Evolutionary conservation across 306 rosid genomes (phyloP).

Genomic region (Vachellia collinsii): DNA sequence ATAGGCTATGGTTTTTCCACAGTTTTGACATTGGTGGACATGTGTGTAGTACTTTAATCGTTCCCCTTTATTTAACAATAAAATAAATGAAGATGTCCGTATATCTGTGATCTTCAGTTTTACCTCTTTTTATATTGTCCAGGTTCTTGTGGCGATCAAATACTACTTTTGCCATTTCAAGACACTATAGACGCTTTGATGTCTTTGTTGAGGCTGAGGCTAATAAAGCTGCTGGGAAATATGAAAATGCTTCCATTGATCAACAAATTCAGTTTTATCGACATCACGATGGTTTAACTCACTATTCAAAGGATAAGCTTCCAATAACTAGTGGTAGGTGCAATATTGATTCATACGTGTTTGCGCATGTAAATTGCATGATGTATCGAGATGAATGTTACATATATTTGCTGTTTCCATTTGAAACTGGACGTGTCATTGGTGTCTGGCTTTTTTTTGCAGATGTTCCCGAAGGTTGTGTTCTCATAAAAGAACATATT

Average conservation of each 20-base stretch:
- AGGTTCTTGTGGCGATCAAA: constrained; percentile 97
- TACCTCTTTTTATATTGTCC: constrained; percentile 34
- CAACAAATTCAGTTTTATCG: constrained; percentile 79
- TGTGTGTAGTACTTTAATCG: constrained; percentile 4
- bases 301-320: constrained; percentile 78
- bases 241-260: constrained; percentile 81
- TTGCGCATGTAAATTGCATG: constrained; percentile 33
- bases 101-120: constrained; percentile 22
- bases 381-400: constrained; percentile 19
- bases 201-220: constrained; percentile 98
- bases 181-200: constrained; percentile 91
- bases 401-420: constrained; percentile 23
- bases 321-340: constrained; percentile 93
- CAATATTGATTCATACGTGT: constrained; percentile 21
- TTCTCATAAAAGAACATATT: constrained; percentile 83
- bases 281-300: constrained; percentile 75
- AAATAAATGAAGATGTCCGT: constrained; percentile 25
- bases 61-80: constrained; percentile 15
- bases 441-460: constrained; percentile 51
- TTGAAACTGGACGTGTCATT: constrained; percentile 23
- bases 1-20: neutral
- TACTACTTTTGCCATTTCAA: constrained; percentile 91
- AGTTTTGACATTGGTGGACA: neutral
- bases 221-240: constrained; percentile 91
- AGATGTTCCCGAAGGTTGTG: constrained; percentile 99